Percentiles rank a stretch among this genome's conserved stretches.
These are phyloP conservation scores for Xylaria sp. DNA, from an alignment of 2,329 filamentous ascomycete genomes.

Conservation along the genomic window DNA sequence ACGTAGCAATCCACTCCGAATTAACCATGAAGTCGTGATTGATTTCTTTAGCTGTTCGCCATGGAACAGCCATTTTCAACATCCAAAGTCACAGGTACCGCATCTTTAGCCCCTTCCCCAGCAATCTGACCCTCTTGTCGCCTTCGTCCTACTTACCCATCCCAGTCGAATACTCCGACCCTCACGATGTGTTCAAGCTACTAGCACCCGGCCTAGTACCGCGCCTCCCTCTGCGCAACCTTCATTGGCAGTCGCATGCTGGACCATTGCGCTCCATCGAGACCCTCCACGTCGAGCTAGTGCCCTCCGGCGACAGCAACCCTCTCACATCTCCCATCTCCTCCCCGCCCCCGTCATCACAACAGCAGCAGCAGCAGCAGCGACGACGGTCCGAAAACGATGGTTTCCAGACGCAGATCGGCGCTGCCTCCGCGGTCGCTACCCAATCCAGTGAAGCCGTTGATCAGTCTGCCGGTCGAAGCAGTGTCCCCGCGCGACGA, in stretches of 20 bases:
- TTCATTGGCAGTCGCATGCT: conserved; percentile 96
- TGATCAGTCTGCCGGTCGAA: conserved; percentile 53
- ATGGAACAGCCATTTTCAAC: conserved; percentile 77
- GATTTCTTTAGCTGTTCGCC: conserved; percentile 52
- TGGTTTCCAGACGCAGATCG: conserved; percentile 69
- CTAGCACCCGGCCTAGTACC: conserved; percentile 80
- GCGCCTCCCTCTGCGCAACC: conserved; percentile 85
- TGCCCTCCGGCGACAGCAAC: conserved; percentile 66
- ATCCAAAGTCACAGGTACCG: conserved; percentile 79
- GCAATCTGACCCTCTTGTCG: conserved; percentile 6
- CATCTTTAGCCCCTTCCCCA: conserved; percentile 38
- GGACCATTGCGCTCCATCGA: conserved; percentile 93
- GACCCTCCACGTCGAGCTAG: conserved; percentile 88
- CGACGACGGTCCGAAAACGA: conserved; percentile 58
- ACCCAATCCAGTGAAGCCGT: conserved; percentile 52
- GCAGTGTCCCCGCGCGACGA: conserved; percentile 66
- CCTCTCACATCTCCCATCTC: conserved; percentile 51
- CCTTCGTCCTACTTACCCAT: conserved; percentile 35
- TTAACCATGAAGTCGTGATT: conserved; percentile 49
- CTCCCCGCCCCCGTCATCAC: conserved; percentile 49
- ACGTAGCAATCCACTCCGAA: background rate
- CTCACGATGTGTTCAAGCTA: conserved; percentile 85
- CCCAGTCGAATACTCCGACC: conserved; percentile 95
- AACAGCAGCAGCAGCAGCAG: conserved; percentile 40
- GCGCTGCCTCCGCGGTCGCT: conserved; percentile 38